Conservation (phyloP, 306 rosid genomes). For the cucumber (Cucumis sativus) region Cucumber_9930_V3 NC_026659.2:3274001-3274500, state of each 20-base stretch:
- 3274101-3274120: not conserved
- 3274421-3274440: not conserved
- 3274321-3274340: conserved; percentile 78
- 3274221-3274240: not conserved
- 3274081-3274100: not conserved
- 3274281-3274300: conserved; percentile 79
- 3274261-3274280: conserved; percentile 87
- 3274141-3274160: not conserved
- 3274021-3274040: too few relatives aligned
- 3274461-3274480: not conserved
- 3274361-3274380: conserved; percentile 20
- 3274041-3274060: too few relatives aligned
- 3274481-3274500: not conserved
- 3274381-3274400: not conserved
- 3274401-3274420: not conserved
- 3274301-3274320: conserved; percentile 84
- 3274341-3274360: conserved; percentile 95
- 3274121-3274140: not conserved
- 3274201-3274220: not conserved
- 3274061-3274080: not conserved
- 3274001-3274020: too few relatives aligned
- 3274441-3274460: not conserved
- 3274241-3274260: conserved; percentile 94
- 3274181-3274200: not conserved
- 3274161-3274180: not conserved